Conservation (phyloP, 2,329 filamentous ascomycete species). For the Xylariaceae sp. region DNA sequence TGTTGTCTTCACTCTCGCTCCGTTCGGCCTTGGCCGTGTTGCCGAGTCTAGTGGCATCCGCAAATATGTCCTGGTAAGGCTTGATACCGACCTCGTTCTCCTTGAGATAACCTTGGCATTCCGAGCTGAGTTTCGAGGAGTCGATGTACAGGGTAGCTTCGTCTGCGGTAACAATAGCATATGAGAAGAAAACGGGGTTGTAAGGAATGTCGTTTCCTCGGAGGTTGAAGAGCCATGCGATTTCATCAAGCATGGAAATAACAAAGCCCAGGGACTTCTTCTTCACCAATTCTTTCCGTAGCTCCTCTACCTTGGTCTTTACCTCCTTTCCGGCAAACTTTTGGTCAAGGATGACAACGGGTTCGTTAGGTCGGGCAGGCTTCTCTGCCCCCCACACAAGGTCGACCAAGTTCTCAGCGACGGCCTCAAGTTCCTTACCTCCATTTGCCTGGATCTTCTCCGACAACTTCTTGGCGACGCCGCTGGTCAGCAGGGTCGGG, state of each 20-base stretch:
- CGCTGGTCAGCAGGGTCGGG: constrained; percentile 73
- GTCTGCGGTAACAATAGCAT: constrained; percentile 76
- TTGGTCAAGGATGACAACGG: constrained; percentile 64
- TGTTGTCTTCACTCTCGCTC: constrained; percentile 33
- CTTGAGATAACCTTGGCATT: constrained; percentile 64
- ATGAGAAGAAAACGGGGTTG: constrained; percentile 98
- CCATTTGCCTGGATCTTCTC: constrained; percentile 85
- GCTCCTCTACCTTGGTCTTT: constrained; percentile 73
- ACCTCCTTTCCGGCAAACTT: constrained; percentile 79
- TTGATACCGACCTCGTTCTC: constrained; percentile 66
- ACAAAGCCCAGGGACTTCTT: constrained; percentile 84
- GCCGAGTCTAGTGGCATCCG: constrained; percentile 65
- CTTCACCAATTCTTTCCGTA: constrained; percentile 88
- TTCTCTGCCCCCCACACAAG: constrained; percentile 74
- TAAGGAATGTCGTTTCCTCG: constrained; percentile 93
- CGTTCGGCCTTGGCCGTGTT: constrained; percentile 34
- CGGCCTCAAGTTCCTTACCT: constrained; percentile 67
- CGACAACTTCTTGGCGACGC: constrained; percentile 60
- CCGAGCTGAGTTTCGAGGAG: constrained; percentile 64
- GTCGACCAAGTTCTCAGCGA: constrained; percentile 84
- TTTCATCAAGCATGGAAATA: constrained; percentile 90
- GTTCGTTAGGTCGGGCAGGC: constrained; percentile 69
- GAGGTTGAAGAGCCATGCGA: constrained; percentile 98
- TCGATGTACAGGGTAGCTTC: constrained; percentile 80
- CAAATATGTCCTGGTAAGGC: constrained; percentile 77